phyloP scores from a whole-genome alignment of 2,329 filamentous ascomycete genomes.

The Leptographium galeiforme region DNA sequence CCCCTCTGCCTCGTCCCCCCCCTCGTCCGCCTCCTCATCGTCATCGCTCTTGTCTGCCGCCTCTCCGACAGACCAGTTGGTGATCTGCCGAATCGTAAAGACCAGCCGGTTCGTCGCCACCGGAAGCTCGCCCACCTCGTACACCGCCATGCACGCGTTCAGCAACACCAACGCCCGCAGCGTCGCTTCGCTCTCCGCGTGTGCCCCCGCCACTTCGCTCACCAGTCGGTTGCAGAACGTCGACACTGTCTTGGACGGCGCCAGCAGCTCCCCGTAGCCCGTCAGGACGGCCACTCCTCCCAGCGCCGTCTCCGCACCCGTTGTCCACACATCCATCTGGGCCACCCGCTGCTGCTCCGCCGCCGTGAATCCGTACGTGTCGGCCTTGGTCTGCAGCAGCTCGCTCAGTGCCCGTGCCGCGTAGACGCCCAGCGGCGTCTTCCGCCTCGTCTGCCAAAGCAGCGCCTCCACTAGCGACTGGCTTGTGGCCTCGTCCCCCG shows the following conservation, averaged over 20 bases:
- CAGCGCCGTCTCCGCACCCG: slow-evolving; percentile 31
- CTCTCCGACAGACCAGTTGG: slow-evolving; percentile 43
- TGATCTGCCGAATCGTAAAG: slow-evolving; percentile 69
- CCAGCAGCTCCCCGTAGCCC: slow-evolving; percentile 37
- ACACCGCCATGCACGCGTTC: slow-evolving; percentile 37
- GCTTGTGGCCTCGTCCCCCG: slow-evolving; percentile 9
- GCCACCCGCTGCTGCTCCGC: slow-evolving; percentile 33
- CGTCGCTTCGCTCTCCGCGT: slow-evolving; percentile 28
- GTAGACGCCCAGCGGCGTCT: slow-evolving; percentile 35
- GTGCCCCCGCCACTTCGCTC: slow-evolving; percentile 43
- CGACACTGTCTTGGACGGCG: slow-evolving; percentile 32
- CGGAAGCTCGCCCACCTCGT: slow-evolving; percentile 37
- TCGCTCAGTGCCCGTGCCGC: slow-evolving; percentile 37
- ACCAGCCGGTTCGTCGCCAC: slow-evolving; percentile 58
- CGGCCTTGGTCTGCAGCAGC: slow-evolving; percentile 32
- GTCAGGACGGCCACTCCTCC: slow-evolving; percentile 34
- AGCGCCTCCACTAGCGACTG: slow-evolving; percentile 30
- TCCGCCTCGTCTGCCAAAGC: slow-evolving; percentile 26
- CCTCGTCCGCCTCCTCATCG: neutral
- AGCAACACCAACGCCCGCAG: slow-evolving; percentile 38
- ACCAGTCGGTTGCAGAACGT: slow-evolving; percentile 47
- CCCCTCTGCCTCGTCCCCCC: neutral
- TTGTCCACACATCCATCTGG: slow-evolving; percentile 32
- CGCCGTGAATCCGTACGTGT: slow-evolving; percentile 30
- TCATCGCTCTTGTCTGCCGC: slow-evolving; percentile 18